phyloP scores from a whole-genome alignment of 2,329 filamentous ascomycete genomes.

The Clonostachys rosea region DNA sequence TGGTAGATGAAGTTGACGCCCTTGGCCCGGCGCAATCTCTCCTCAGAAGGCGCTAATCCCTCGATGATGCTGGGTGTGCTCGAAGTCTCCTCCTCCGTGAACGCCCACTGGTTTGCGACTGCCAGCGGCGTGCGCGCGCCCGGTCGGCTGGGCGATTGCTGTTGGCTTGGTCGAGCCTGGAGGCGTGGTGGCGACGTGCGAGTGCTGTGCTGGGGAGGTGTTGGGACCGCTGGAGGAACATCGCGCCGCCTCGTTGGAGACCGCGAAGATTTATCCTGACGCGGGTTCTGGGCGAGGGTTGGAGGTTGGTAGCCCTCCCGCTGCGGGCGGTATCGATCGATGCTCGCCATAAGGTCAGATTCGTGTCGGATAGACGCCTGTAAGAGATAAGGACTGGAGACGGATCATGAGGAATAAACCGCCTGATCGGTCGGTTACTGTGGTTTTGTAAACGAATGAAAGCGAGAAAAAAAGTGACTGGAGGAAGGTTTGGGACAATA shows the following conservation, averaged over 20 bases:
- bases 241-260: constrained; percentile 47
- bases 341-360: constrained; percentile 44
- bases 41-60: constrained; percentile 71
- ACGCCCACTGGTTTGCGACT: constrained; percentile 73
- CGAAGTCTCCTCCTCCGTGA: constrained; percentile 75
- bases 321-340: constrained; percentile 53
- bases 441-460: no score
- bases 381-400: constrained; percentile 6
- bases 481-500: no score
- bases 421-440: no score
- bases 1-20: constrained; percentile 96
- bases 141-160: constrained; percentile 30
- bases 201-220: constrained; percentile 51
- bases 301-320: constrained; percentile 55
- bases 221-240: constrained; percentile 57
- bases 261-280: constrained; percentile 38
- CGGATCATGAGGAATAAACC: constrained; percentile 14
- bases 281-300: constrained; percentile 5
- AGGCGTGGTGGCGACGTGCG: constrained; percentile 50
- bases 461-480: no score
- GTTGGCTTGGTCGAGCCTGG: constrained; percentile 24
- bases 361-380: constrained; percentile 10
- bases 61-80: constrained; percentile 82
- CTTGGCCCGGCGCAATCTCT: constrained; percentile 78
- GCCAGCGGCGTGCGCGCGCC: constrained; percentile 24